Evolutionary conservation across 371 early-diverging fungal genomes (phyloP), one percentile per base, ranked within the genome.

Genomic region (Phascolomyces articulosus): DNA sequence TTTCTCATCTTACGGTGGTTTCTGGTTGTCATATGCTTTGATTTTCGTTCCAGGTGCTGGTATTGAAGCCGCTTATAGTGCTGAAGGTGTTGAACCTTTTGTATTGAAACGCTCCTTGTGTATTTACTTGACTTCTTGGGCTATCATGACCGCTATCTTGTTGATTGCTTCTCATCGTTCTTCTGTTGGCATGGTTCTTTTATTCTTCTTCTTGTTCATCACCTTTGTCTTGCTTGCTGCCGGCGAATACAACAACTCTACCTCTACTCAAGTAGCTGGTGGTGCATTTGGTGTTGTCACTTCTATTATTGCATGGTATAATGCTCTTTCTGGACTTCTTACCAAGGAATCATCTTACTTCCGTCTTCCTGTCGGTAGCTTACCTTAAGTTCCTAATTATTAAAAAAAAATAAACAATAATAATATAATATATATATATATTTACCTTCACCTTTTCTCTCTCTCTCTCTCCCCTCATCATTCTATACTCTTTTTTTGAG

Each of bases 1-100:
- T 6, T 93, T 93, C 82, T 84, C 88, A 4, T 84, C 86, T n/a
- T 91, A 87, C 65, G 93, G 91, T 60, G 91, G 87, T 24, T 91
- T 91, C 83, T 93, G 92, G 93, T 67, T 93, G 47, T 78, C 90
- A 9, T 93, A 85, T 64, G 90, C 79, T 27, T 67, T 71, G 53
- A 86, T 90, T 58, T 73, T 86, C 48, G 77, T 83, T 38, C 90
- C 92, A 26, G 83, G 82, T 18, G 81, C 86, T 51, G 82, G 78
- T 18, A 70, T 88, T 41, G 58, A 69, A 6, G 73, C 62, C 4
- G 78, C 86, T 2, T 87, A 87, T 61, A 55, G 69, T 3, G 65
- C 63, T 24, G 34, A 34, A 1, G 34, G 34, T 1, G 40, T 38
- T 16, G 77, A 70, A 54, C 72, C 55, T 24, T 59, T 74, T 31